Evolutionary conservation across 495 filamentous ascomycete species (phyloP).

Genomic region (Glutinoglossum americanum): DNA sequence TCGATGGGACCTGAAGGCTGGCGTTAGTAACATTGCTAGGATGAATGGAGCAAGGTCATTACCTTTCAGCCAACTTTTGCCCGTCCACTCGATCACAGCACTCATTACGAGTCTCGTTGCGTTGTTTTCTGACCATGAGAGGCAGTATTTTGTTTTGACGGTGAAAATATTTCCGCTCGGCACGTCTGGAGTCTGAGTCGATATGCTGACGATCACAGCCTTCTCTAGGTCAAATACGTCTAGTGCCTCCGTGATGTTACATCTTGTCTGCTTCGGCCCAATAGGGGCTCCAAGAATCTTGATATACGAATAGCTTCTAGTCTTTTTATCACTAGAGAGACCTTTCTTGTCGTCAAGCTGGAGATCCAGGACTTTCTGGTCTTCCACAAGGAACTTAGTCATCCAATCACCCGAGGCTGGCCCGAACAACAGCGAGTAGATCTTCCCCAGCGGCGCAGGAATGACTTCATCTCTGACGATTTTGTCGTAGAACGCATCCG

Average conservation of each 20-base stretch:
- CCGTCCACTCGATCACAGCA: slow-evolving; percentile 84
- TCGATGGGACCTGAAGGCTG: slow-evolving; percentile 58
- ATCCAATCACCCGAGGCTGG: slow-evolving; percentile 57
- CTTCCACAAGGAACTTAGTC: slow-evolving; percentile 60
- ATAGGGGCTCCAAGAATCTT: slow-evolving; percentile 70
- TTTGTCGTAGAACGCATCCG: slow-evolving; percentile 59
- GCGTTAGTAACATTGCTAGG: slow-evolving; percentile 8
- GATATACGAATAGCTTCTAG: slow-evolving; percentile 66
- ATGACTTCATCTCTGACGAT: slow-evolving; percentile 68
- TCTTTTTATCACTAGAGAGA: slow-evolving; percentile 47
- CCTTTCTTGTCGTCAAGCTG: slow-evolving; percentile 65
- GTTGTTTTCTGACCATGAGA: slow-evolving; percentile 76
- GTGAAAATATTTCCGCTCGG: slow-evolving; percentile 81
- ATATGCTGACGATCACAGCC: slow-evolving; percentile 51
- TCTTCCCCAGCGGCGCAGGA: slow-evolving; percentile 72
- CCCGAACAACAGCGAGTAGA: slow-evolving; percentile 76
- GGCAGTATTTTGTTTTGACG: slow-evolving; percentile 82
- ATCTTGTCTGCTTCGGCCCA: slow-evolving; percentile 89
- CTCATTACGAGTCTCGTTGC: slow-evolving; percentile 64
- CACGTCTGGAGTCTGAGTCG: slow-evolving; percentile 85
- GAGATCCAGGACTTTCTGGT: slow-evolving; percentile 76
- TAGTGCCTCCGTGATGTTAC: slow-evolving; percentile 64
- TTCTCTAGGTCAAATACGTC: slow-evolving; percentile 76
- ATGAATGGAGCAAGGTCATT: slow-evolving; percentile 11
- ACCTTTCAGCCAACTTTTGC: slow-evolving; percentile 98